Conservation (phyloP, 106 monocot genomes). For the Dendrobium catenatum region DNA sequence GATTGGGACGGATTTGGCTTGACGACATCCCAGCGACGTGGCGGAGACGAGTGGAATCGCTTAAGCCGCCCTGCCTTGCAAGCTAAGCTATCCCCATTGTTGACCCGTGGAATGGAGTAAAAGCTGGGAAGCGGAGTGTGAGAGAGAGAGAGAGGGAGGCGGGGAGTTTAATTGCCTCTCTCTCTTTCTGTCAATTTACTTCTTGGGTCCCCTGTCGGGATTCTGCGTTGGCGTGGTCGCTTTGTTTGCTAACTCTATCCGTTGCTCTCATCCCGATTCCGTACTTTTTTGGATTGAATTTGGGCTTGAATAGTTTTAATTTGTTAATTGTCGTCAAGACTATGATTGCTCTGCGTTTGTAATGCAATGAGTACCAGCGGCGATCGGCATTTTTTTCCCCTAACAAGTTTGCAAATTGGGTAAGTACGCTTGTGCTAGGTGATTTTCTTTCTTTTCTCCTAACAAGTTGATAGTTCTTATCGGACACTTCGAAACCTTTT, state of each 20-base stretch:
- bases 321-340: background rate
- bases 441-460: background rate
- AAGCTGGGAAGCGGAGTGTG: background rate
- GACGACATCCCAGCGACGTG: background rate
- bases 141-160: background rate
- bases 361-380: constrained; percentile 19
- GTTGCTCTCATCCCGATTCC: background rate
- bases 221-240: background rate
- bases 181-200: background rate
- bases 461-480: background rate
- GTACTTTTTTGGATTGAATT: background rate
- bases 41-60: constrained; percentile 1
- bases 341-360: background rate
- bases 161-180: background rate
- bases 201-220: background rate
- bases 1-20: background rate
- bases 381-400: constrained; percentile 52
- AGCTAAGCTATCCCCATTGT: background rate
- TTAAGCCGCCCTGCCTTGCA: background rate
- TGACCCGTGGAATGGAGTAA: background rate
- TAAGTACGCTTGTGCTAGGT: constrained; percentile 9
- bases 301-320: background rate
- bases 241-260: background rate
- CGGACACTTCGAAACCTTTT: too few species aligned
- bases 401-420: constrained; percentile 90